Evolutionary conservation across 257 asterid genomes (phyloP), one percentile per base, ranked within the genome.

Genomic region (Galeopsis tetrahit): DNA sequence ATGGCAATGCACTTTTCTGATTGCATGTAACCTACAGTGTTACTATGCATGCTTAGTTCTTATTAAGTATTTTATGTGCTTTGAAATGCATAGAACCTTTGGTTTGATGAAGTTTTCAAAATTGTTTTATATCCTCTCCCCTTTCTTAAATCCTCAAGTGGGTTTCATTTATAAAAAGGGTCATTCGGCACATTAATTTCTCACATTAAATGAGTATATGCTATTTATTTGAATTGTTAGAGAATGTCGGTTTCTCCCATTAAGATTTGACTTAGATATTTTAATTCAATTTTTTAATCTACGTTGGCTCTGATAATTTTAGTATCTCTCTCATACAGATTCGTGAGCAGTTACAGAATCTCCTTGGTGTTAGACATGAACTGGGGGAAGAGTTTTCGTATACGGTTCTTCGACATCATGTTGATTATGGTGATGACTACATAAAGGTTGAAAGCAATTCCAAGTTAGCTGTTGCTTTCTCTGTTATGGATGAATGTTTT

Each of bases 361-460:
- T 91, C 80, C 83, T 87, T 65, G 98, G 97, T 52, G 82, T 84
- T 58, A 87, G 78, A 77, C 88, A 90, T 70, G 91, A 92, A 72
- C 78, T 89, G 52, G 91, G 83, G 46, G 90, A 83, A 60, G 98
- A 94, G 28, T 92, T 83, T 82, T 87, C 90, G 43, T 92, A 94
- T 78, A 84, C 93, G 40, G 55, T 90, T 82, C 95, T 90, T 80
- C 93, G 72, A 63, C 84, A 79, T 71, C 82, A 79, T 57, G 88
- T 69, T 74, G 80, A 83, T 77, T 75, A 67, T 68, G 65, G 70
- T 52, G 88, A 87, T 75, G 69, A 84, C 77, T 79, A 75, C 70
- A 67, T 66, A 33, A 76, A 68, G 70, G 66, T 84, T 14, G 91
- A 82, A 79, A 79, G 83, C 80, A 84, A 86, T 81, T 81, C 89